phyloP scores from a whole-genome alignment of 495 filamentous ascomycete genomes.

The Aspergillus nidulans region DNA sequence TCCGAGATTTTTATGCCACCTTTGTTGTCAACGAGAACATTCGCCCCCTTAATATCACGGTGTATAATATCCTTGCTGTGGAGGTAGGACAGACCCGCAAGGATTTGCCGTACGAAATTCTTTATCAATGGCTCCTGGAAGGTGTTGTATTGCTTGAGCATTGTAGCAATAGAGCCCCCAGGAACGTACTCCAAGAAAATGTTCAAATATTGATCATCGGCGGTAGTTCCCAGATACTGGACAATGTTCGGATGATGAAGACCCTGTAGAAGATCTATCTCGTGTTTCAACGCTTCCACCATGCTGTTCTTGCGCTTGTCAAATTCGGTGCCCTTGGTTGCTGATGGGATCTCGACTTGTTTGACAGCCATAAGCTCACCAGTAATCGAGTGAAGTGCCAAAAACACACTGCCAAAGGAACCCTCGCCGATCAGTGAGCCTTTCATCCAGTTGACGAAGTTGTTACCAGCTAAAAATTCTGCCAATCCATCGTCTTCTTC shows the following conservation, averaged over 20 bases:
- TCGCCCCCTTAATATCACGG: constrained; percentile 97
- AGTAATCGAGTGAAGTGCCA: constrained; percentile 94
- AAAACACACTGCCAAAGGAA: constrained; percentile 93
- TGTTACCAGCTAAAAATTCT: constrained; percentile 82
- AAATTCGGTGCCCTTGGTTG: constrained; percentile 68
- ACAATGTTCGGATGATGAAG: constrained; percentile 97
- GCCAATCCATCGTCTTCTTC: constrained; percentile 76
- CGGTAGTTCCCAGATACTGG: constrained; percentile 91
- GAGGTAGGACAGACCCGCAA: constrained; percentile 90
- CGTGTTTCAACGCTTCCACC: constrained; percentile 93
- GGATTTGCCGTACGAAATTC: constrained; percentile 95
- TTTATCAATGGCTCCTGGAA: constrained; percentile 89
- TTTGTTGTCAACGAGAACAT: constrained; percentile 98
- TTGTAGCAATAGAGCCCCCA: constrained; percentile 92
- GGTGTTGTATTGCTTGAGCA: constrained; percentile 97
- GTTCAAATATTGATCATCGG: constrained; percentile 88
- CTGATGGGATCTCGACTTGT: constrained; percentile 89
- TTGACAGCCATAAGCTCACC: constrained; percentile 98
- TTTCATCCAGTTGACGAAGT: constrained; percentile 99
- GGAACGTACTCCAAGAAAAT: constrained; percentile 99
- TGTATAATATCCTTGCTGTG: constrained; percentile 96
- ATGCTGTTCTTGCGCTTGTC: constrained; percentile 94
- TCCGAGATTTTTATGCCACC: constrained; percentile 99
- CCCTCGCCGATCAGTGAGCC: constrained; percentile 94
- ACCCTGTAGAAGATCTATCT: constrained; percentile 90